Evolutionary conservation across 2,329 filamentous ascomycete genomes (phyloP), one percentile per base, ranked within the genome.

Genomic region (Clonostachys rhizophaga): DNA sequence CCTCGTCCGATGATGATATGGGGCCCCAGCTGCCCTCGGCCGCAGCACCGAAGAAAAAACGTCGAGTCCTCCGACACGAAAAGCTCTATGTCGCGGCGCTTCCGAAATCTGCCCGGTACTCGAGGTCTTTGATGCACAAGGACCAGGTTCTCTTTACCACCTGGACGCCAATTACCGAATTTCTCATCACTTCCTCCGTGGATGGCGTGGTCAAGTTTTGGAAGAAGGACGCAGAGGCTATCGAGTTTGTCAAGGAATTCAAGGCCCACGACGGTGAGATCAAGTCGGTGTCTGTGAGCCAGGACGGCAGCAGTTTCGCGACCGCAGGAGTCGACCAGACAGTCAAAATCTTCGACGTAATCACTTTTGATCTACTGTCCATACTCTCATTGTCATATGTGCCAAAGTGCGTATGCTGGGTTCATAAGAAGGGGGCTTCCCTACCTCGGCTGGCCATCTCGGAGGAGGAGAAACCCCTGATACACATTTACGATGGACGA

Each of bases 201-300:
- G 94, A 99, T 62, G 95, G 95, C n/a, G 87, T 92, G 1, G 92
- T 97, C 56, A 99, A 99, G 67, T 99, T 99, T 66, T 99, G 94
- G 94, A 99, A 99, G 72, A 99, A 99, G 71, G 81, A 88, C 53
- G 85, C 83, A 2, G 84, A 89, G 34, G 89, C 89, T 1, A 88
- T 99, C 49, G 95, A 99, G 69, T 99, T 99, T 61, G 92, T 97
- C 46, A 99, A 99, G 70, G 91, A 99, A 69, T 99, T 96, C 71
- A 86, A 85, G 61, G 91, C 94, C 8, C 95, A 99, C 68, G 77
- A 80, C 48, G 89, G 89, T 45, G 89, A 95, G 61, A 89, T 97
- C 60, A 83, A 76, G 50, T 87, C 86, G 30, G 89, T 94, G 41
- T 94, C 85, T 36, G 86, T 89, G 52, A 97, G 92, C 67, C 80